Percentiles rank a stretch among this genome's conserved stretches.
Conservation (phyloP, 257 asterid genomes). For the Coffea canephora region DNA sequence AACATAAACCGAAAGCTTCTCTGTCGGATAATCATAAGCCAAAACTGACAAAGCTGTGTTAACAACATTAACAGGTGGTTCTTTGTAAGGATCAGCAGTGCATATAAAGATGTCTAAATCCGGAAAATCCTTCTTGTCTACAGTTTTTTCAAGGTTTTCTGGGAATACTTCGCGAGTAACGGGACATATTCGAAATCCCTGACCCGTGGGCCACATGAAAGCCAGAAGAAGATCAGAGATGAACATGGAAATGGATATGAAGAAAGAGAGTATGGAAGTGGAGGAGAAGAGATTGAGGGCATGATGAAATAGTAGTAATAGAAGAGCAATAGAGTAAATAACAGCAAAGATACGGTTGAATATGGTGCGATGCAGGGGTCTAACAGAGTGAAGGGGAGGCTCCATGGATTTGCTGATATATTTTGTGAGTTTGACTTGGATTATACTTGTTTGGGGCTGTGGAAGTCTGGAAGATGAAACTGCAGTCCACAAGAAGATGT, state of each 20-base stretch:
- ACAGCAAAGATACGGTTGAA: constrained; percentile 18
- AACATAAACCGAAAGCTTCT: constrained; percentile 56
- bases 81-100: constrained; percentile 71
- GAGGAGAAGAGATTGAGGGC: background rate
- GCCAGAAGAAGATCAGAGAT: constrained; percentile 43
- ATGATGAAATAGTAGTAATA: constrained; percentile 14
- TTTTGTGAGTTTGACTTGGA: background rate
- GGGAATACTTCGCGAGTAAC: constrained; percentile 31
- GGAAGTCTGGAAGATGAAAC: too few relatives aligned
- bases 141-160: constrained; percentile 24
- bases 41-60: constrained; percentile 62
- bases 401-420: constrained; percentile 1
- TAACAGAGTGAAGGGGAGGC: constrained; percentile 10
- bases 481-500: too few relatives aligned
- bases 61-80: constrained; percentile 62
- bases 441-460: too few relatives aligned
- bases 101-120: constrained; percentile 59
- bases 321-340: constrained; percentile 7
- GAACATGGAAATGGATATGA: constrained; percentile 30
- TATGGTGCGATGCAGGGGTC: background rate
- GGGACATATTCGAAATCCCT: constrained; percentile 53
- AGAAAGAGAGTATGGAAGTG: background rate
- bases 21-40: constrained; percentile 70
- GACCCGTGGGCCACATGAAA: constrained; percentile 58
- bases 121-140: constrained; percentile 33